Base-by-base conservation (phyloP, 2,329 filamentous ascomycete species). In the Botrytis cinerea region DNA sequence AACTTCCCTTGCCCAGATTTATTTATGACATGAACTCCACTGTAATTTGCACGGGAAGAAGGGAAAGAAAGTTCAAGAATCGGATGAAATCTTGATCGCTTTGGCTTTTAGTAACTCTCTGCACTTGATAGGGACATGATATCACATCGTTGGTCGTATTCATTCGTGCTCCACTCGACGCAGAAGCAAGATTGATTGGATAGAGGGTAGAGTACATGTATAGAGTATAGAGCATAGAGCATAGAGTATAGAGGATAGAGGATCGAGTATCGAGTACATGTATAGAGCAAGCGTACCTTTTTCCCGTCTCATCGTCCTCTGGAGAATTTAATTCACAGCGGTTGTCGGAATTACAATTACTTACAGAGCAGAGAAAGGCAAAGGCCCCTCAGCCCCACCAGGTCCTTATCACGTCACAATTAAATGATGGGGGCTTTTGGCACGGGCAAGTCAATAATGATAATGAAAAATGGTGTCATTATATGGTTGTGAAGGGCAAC, bases 401-500 rank as follows among this genome's bases (percentile, higher is more conserved):
- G n/a, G 7, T 38, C 10, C 22, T 48, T 48, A 67, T 67, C 63
- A 67, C 22, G 22, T 40, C 63, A 51, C 46, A 35, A 51, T 20
- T 14, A 67, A 38, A 38, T 20, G 32, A 7, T 38, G 4, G 12
- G 20, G 9, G 25, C 5, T 64, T 67, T 38, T n/a, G 1, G 22
- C 10, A n/a, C 20, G 45, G 9, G 14, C 28, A 54, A 40, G 64
- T 67, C 64, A 54, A 40, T 40, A 54, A 61, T 54, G 48, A n/a
- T 16, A 32, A 8, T 20, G 2, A 38, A 45, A 40, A 45, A 25
- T 43, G 25, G 16, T 45, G 38, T 20, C 60, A 62, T 62, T 9
- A 20, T 62, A 16, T 51, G 46, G 46, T 67, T 51, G 64, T 68
- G 46, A 46, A 40, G 64, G 64, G 64, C 46, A 68, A 57, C 64